phyloP scores from a whole-genome alignment of 352 stramenopile species.

The Saprolegnia diclina region DNA sequence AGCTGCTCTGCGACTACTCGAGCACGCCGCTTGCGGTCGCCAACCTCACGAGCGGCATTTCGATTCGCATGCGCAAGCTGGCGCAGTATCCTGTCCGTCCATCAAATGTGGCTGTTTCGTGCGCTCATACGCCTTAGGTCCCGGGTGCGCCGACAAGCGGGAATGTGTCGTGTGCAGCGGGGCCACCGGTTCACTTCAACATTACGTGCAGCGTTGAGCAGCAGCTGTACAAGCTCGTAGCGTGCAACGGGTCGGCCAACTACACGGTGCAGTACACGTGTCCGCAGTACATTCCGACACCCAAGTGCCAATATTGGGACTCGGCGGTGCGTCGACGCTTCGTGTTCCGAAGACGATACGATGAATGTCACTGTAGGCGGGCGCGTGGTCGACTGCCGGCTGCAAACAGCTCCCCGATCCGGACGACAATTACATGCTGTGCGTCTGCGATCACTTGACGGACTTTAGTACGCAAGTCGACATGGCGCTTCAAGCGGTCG shows the following conservation, averaged over 20 bases:
- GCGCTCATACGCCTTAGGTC: neutral
- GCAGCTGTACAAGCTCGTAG: constrained; percentile 10
- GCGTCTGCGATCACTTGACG: constrained; percentile 65
- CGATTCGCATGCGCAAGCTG: constrained; percentile 52
- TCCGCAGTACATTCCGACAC: constrained; percentile 35
- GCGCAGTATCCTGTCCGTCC: neutral
- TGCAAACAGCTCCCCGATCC: constrained; percentile 43
- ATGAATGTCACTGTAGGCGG: constrained; percentile 21
- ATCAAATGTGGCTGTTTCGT: neutral
- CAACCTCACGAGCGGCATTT: constrained; percentile 39
- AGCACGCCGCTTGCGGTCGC: constrained; percentile 25
- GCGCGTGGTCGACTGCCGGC: constrained; percentile 53
- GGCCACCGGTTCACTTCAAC: neutral
- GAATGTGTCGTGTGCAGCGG: neutral
- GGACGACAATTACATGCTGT: constrained; percentile 62
- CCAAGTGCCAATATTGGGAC: constrained; percentile 60
- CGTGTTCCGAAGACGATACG: neutral
- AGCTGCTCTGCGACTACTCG: neutral
- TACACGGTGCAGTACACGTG: constrained; percentile 49
- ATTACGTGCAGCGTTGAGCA: neutral
- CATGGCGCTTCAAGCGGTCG: constrained; percentile 54
- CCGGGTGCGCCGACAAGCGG: neutral
- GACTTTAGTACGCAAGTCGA: constrained; percentile 59
- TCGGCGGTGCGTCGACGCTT: neutral
- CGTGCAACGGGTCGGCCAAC: constrained; percentile 44